Evolutionary conservation across 345 rosid species (phyloP), one percentile per base, ranked within the genome.

Genomic region (Erysimum cheiranthoides): DNA sequence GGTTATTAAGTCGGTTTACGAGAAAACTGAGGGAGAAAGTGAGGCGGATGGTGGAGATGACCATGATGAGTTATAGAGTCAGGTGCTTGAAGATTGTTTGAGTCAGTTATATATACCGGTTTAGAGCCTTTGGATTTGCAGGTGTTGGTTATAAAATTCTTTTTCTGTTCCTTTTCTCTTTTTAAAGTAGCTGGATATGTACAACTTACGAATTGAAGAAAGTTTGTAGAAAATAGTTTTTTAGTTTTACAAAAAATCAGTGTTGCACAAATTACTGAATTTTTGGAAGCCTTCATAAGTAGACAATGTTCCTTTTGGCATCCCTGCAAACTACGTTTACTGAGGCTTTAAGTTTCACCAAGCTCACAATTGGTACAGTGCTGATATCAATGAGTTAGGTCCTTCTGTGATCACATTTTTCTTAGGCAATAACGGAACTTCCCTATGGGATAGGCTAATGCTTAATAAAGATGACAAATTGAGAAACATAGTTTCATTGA

Each of bases 1-100:
- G 28, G 79, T 84, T 42, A 87, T 84, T 28, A 87, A 67, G 58
- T 71, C 87, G 61, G 81, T 76, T 5, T 89, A 86, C 53, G 81
- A 81, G 80, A 83, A 74, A 59, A 84, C 70, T 14, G 34, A 73
- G 16, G 82, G 78, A 17, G 61, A 66, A 14, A 66, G 68, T 51
- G 57, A 84, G 7, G 82, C 76, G 47, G 71, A 77, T 0, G 83
- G 63, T 66, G 82, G 75, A 18, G 87, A 85, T 28, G 72, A 71
- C 16, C 14, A 73, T 31, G 86, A 85, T 73, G 93, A 88, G 74
- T 50, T 88, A 60, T 84, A 80, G 76, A 79, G 43, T 52, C 32
- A 10, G 31, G 32, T 64, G 32, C 13, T 42, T 13, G 3, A 53
- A 40, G 36, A 16, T 2, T 40, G 70, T 50, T 47, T 25, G 49